Conservation (phyloP, 805 yeast species). For the Saccharomycopsis sp. region DNA sequence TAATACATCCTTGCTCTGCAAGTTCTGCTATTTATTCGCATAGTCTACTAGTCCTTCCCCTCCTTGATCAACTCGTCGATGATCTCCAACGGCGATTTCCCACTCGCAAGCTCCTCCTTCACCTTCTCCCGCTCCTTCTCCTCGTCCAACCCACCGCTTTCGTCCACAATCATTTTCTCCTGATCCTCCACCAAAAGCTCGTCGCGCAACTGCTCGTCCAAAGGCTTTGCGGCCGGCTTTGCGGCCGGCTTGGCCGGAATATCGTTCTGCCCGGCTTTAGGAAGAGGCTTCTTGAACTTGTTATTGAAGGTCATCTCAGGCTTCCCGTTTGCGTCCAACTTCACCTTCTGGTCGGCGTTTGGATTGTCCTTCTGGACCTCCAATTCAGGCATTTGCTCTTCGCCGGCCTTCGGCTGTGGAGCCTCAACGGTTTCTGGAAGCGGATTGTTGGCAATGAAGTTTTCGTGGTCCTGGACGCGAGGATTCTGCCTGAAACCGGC, state of each 20-base stretch:
- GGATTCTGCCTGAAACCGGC: conserved; percentile 18
- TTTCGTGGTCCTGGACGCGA: conserved; percentile 2
- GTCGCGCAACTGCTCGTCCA: conserved; percentile 9
- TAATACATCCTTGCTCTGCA: too few species aligned
- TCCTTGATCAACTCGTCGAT: conserved; percentile 11
- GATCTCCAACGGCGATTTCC: conserved; percentile 7
- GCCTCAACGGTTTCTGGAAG: background rate
- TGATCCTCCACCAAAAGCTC: conserved; percentile 3
- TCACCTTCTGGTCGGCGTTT: background rate
- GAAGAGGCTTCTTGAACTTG: background rate
- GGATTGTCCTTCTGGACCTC: background rate
- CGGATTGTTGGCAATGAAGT: background rate
- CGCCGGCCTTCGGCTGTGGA: background rate
- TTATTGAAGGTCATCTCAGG: background rate
- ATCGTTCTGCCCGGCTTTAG: background rate
- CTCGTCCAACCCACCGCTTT: background rate
- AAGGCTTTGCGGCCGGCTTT: conserved; percentile 12
- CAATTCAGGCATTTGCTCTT: background rate
- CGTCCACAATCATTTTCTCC: conserved; percentile 4
- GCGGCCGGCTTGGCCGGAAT: conserved; percentile 1
- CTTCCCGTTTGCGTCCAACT: background rate
- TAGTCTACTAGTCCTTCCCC: background rate
- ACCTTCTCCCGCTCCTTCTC: conserved; percentile 3
- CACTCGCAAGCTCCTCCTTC: conserved; percentile 8
- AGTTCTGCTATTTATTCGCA: too few species aligned